Percentiles rank a stretch among this genome's conserved stretches.
phyloP scores from a whole-genome alignment of 495 filamentous ascomycete genomes.

The Aspergillus mulundensis region DNA sequence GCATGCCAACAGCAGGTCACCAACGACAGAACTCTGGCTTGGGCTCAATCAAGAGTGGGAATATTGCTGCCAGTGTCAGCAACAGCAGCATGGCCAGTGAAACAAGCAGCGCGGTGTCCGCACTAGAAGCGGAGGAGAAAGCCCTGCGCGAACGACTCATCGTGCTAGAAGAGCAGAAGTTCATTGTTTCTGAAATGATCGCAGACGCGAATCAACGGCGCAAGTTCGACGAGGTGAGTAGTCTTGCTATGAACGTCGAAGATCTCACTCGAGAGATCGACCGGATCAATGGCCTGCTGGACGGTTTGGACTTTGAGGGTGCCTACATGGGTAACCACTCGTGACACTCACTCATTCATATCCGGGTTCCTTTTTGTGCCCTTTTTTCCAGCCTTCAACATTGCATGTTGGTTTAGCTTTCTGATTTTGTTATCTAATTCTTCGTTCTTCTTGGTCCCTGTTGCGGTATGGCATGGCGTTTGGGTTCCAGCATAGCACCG shows the following conservation, averaged over 20 bases:
- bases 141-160: conserved; percentile 77
- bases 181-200: conserved; percentile 88
- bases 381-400: background rate
- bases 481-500: conserved; percentile 15
- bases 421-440: background rate
- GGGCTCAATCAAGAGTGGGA: conserved; percentile 56
- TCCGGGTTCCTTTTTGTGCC: background rate
- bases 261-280: conserved; percentile 84
- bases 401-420: background rate
- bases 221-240: conserved; percentile 85
- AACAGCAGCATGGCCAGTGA: conserved; percentile 54
- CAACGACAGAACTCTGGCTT: conserved; percentile 46
- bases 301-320: conserved; percentile 48
- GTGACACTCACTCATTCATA: background rate
- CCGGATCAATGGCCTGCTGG: conserved; percentile 52
- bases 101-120: conserved; percentile 61
- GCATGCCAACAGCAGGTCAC: conserved; percentile 31
- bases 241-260: conserved; percentile 73
- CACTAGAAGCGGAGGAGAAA: conserved; percentile 82
- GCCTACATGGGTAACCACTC: conserved; percentile 38
- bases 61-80: conserved; percentile 48
- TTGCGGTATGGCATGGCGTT: conserved; percentile 11
- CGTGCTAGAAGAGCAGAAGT: conserved; percentile 91
- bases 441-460: background rate
- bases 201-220: conserved; percentile 72